Evolutionary conservation across 2,329 filamentous ascomycete genomes (phyloP).

Genomic region (Sporothrix schenckii): DNA sequence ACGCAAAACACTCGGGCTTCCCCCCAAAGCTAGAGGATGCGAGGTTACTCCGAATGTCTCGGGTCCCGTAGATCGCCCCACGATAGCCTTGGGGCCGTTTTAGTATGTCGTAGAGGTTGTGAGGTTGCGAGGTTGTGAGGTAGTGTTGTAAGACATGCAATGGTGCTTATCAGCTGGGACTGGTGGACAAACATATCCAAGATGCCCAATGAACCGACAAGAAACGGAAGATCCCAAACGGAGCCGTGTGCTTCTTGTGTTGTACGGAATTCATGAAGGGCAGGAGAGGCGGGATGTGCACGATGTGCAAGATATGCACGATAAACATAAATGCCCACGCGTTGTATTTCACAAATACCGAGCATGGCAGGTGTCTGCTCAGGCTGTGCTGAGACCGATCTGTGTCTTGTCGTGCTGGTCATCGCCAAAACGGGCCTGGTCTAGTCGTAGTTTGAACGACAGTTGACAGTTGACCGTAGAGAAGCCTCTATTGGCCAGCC

Average conservation of each 20-base stretch:
- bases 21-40: not conserved
- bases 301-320: not conserved
- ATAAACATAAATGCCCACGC: not conserved
- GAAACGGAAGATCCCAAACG: not conserved
- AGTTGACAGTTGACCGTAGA: not conserved
- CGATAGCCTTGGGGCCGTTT: not conserved
- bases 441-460: not conserved
- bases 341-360: not conserved
- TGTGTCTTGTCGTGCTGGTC: not conserved
- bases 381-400: constrained; percentile 18
- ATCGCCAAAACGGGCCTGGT: not conserved
- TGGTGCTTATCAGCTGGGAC: constrained; percentile 15
- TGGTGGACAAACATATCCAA: not conserved
- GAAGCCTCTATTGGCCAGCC: not conserved
- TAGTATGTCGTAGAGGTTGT: not conserved
- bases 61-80: constrained; percentile 15
- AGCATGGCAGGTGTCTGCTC: not conserved
- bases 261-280: not conserved
- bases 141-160: not conserved
- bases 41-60: constrained; percentile 25
- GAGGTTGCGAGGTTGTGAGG: not conserved
- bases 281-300: not conserved
- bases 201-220: not conserved
- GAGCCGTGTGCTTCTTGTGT: not conserved
- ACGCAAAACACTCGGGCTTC: not conserved